Percentiles rank a stretch among this genome's conserved stretches.
Evolutionary conservation across 140 eudicot species (phyloP).

Genomic region (Anethum foeniculum): DNA sequence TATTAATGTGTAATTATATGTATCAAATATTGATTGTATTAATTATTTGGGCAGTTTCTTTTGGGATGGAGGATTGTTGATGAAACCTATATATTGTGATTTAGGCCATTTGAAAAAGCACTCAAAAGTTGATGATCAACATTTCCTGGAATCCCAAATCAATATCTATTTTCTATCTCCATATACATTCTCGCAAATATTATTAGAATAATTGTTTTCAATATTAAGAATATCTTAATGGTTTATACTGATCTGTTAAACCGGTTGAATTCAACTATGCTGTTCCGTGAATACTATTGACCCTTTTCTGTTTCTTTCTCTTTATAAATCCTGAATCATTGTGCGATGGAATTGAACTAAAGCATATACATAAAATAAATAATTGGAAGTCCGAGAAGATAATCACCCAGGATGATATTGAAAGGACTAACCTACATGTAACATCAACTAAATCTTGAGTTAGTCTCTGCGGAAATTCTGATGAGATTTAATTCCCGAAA

Average conservation of each 20-base stretch:
- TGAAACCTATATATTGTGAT: no score
- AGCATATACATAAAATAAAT: no score
- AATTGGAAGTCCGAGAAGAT: background rate
- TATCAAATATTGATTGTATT: no score
- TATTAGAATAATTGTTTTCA: no score
- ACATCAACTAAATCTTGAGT: background rate
- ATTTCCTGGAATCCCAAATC: no score
- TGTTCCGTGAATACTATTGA: background rate
- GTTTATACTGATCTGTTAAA: background rate
- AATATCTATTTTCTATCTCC: no score
- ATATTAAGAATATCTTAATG: background rate
- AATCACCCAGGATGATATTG: background rate
- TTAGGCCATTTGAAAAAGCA: no score
- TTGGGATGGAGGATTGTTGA: no score
- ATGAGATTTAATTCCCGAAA: background rate
- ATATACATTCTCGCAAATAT: no score
- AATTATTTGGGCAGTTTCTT: no score
- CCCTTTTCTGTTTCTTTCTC: background rate
- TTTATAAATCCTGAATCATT: background rate
- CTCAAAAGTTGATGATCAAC: no score
- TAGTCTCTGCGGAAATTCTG: background rate
- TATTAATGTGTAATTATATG: no score
- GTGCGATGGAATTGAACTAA: background rate
- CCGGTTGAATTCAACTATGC: background rate
- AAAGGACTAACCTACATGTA: conserved; percentile 3